A percentile compares a stretch with the other conserved stretches of the same genome.
Conservation (phyloP, 2,329 filamentous ascomycete genomes). For the Xenoacremonium recifei region DNA sequence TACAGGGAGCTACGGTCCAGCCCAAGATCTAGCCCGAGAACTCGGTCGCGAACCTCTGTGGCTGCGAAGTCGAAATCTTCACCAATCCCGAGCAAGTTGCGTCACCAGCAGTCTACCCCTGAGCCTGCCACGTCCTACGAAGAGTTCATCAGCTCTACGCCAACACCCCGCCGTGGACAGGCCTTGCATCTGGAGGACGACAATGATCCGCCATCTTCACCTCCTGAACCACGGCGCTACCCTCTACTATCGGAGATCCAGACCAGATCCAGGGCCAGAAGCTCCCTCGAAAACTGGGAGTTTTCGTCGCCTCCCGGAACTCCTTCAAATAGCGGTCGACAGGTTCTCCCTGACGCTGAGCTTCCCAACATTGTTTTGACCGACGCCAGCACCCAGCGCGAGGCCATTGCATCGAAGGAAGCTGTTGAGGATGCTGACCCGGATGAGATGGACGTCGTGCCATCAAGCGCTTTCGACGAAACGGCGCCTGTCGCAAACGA, state of each 20-base stretch:
- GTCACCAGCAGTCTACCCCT: slow-evolving; percentile 42
- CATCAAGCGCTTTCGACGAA: slow-evolving; percentile 27
- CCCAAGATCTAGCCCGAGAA: slow-evolving; percentile 43
- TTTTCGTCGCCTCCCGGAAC: slow-evolving; percentile 59
- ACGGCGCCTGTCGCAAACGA: slow-evolving; percentile 1
- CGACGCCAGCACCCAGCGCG: slow-evolving; percentile 6
- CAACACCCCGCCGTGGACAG: slow-evolving; percentile 58
- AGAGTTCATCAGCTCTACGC: slow-evolving; percentile 58
- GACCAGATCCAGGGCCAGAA: slow-evolving; percentile 41
- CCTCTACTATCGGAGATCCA: slow-evolving; percentile 52
- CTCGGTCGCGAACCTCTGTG: slow-evolving; percentile 18
- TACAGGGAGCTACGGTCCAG: slow-evolving; percentile 68
- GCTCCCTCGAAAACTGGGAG: slow-evolving; percentile 44
- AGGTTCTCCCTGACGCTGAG: slow-evolving; percentile 12
- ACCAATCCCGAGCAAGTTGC: not conserved
- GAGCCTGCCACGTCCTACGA: slow-evolving; percentile 43
- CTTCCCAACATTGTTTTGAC: slow-evolving; percentile 9
- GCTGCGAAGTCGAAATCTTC: slow-evolving; percentile 7
- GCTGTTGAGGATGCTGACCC: not conserved
- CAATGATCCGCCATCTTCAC: slow-evolving; percentile 58
- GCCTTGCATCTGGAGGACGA: slow-evolving; percentile 47
- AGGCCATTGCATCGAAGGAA: not conserved
- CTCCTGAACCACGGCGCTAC: slow-evolving; percentile 53
- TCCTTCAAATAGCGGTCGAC: slow-evolving; percentile 37
- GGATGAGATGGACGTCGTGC: slow-evolving; percentile 22